Base-by-base conservation (phyloP, 2,329 filamentous ascomycete species). In the Aspergillus sp. region DNA sequence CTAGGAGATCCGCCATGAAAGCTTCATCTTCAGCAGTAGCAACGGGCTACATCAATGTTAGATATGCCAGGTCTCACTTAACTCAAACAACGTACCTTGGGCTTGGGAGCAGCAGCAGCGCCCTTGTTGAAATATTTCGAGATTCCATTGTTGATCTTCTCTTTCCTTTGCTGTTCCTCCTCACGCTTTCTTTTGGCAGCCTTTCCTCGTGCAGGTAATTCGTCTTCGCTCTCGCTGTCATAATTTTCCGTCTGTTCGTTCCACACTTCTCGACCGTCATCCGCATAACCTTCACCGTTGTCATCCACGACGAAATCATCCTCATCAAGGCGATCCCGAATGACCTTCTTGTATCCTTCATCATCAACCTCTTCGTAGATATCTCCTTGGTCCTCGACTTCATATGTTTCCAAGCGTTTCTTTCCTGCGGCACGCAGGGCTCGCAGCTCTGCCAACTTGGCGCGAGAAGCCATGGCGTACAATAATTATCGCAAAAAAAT, bases 221-320 rank as follows among this genome's bases (percentile, higher is more conserved):
- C 84, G 34, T 94, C 90, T 48, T 93, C 89, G 31, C 83, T 86
- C 49, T 85, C 78, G 64, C 85, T 81, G 50, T 78, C 75, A 62
- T 80, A 65, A 42, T 58, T 50, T 47, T 76, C 76, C 53, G 76
- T 73, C 52, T 85, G 77, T 56, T 86, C 81, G 67, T 91, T 83
- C 90, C 91, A 91, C 58, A 97, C 93, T 69, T 95, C 90, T 43
- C 93, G 63, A 48, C 93, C 93, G 62, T 97, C 93, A 64, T 97
- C 91, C 53, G 89, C 91, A 61, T 98, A 98, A 32, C 93, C 91
- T 64, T 91, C 89, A 60, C 91, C 91, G 72, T 96, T 95, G 71
- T 98, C 93, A 72, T 97, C 93, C 47, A 98, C 90, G 41, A 98
- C 91, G 60, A 98, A 98, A 70, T 98, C 93, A 58, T 98, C 93